Percentiles rank a stretch among this genome's conserved stretches.
These are phyloP conservation scores for Dactylellina cionopaga DNA, from an alignment of 2,329 filamentous ascomycete genomes.

Conservation along the genomic window DNA sequence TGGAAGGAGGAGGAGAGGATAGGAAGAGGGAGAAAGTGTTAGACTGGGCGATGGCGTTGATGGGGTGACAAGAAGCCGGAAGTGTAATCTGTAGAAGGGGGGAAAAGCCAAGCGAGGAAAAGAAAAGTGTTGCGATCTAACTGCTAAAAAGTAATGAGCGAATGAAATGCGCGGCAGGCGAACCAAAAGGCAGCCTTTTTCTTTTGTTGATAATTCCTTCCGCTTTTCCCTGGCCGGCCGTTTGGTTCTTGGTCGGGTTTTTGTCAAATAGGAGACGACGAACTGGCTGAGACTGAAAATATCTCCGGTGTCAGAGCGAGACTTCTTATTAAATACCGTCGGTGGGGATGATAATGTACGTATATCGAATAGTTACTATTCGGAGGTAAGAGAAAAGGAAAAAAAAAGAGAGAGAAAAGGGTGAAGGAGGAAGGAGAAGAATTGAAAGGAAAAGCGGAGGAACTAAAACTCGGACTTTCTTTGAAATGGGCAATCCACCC, in stretches of 20 bases:
- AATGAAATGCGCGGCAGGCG: too few relatives aligned
- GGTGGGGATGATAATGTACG: too few relatives aligned
- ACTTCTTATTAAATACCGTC: not conserved
- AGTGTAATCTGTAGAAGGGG: conserved; percentile 36
- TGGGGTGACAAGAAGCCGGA: conserved; percentile 38
- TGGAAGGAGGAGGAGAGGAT: conserved; percentile 40
- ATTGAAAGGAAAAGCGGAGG: not conserved
- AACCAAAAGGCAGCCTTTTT: not conserved
- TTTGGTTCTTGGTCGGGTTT: not conserved
- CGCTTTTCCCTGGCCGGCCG: not conserved
- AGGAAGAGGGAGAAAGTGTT: conserved; percentile 51
- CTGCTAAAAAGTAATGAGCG: too few relatives aligned
- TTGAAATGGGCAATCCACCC: too few relatives aligned
- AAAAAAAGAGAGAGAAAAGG: conserved; percentile 22
- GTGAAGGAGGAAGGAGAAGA: conserved; percentile 13
- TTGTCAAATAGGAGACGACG: conserved; percentile 5
- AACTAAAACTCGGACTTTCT: too few relatives aligned
- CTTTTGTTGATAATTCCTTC: too few relatives aligned
- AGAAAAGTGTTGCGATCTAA: conserved; percentile 13
- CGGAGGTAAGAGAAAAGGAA: conserved; percentile 1
- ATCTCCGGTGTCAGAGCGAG: not conserved
- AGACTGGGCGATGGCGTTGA: conserved; percentile 52
- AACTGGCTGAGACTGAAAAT: conserved; percentile 19
- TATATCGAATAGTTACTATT: not conserved
- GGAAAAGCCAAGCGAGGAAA: conserved; percentile 30